Base-by-base conservation (phyloP, 768 basidiomycete species). In the Lenzites betulinus region DNA sequence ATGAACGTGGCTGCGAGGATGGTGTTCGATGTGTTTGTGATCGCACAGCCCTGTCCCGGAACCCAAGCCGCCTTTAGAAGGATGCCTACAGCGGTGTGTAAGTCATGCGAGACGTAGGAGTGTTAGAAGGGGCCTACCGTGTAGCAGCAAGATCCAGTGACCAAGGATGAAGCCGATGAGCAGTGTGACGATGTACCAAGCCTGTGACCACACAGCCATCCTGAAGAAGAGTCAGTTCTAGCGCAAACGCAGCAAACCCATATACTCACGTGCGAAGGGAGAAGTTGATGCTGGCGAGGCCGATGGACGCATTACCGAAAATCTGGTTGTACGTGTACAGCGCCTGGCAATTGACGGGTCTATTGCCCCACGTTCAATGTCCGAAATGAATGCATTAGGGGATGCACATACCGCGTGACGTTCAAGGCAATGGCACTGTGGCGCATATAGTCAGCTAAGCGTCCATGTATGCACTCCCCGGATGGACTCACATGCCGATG, bases 71-170 rank as follows among this genome's bases (percentile, higher is more conserved):
- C 86, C 47, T 78, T 83, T 16, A 90, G 70, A n/a, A 84, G 77
- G 6, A 87, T 78, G 30, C 87, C 87, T 87, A 48, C 22, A 35
- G 58, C 43, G 15, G 16, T 0, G 26, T 51, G 55, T 47, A 58
- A 64, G 30, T 28, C 42, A 25, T 8, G 2, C 23, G 4, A 33
- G 43, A 7, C 12, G 12, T 7, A 22, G 11, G 28, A 18, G 55
- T 61, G 41, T 30, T 16, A 30, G 26, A 22, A 43, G 25, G 1
- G 11, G 26, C 54, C 0, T 64, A 79, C 87, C 86, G 73, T 88
- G 87, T 22, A 89, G 73, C 59, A 89, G 83, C 47, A 89, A 71
- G 0, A 84, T 84, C 88, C 88, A 89, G 62, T 88, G 88, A 1
- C 88, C 88, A 13, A 88, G 74, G 43, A 86, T 84, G 49, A 89